Evolutionary conservation across 176 grass and related monocot genomes (phyloP), one percentile per base, ranked within the genome.

Genomic region (Aegilops speltoides): DNA sequence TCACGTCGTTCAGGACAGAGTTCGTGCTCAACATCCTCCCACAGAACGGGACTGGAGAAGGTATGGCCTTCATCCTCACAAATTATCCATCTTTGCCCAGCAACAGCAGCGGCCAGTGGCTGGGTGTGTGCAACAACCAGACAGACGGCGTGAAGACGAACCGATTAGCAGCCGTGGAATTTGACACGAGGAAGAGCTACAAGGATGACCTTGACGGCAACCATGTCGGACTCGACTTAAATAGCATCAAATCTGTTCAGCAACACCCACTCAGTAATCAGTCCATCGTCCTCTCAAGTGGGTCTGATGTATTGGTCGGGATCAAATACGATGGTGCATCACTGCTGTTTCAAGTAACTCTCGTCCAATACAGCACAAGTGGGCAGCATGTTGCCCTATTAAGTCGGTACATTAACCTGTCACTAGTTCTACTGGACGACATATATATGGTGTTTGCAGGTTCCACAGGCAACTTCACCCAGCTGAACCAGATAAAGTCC

Each of bases 21-120:
- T 89, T 92, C 63, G 31, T 84, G 5, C 71, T 89, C 87, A 89
- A 87, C 91, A 89, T 92, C 86, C 2, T 19, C 8, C 82, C 57
- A 2, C 76, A 17, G n/a, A 79, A 85, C 13, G 32, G 82, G 0
- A 65, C 82, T 3, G 87, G 91, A 8, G 91, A 65, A 76, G 12
- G 82, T 43, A 72, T 85, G 57, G 82, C 45, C 12, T 85, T 76
- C 31, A 25, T 89, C 32, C 82, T 89, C 52, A 85, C 77, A 4
- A 89, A 31, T 12, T 81, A 75, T 22, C 83, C 43, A 2, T 4
- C 6, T 0, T 24, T 89, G 38, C 88, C 88, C 15, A 40, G 6
- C 24, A 64, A 81, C 28, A 85, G 88, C 45, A 85, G 60, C 20
- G 83, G 69, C 11, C 88, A 68, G 77, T 89, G 88, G 69, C 83